These are phyloP conservation scores for Scutellaria barbata DNA, from an alignment of 257 asterid species.

Conservation along the genomic window DNA sequence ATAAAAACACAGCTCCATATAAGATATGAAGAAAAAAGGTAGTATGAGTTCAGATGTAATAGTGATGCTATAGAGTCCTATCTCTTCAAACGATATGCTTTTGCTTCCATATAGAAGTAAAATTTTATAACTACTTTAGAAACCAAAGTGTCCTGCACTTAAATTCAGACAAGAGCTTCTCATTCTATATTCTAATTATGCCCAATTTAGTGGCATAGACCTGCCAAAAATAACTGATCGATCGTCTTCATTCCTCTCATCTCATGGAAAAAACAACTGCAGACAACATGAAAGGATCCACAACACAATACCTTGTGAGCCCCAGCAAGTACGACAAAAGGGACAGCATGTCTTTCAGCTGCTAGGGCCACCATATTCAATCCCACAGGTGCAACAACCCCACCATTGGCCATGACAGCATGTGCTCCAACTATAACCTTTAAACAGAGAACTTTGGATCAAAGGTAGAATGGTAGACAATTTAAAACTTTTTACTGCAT, in stretches of 20 bases:
- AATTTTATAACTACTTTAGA: neutral
- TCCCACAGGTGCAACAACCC: constrained; percentile 96
- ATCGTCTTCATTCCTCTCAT: neutral
- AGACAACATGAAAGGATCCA: neutral
- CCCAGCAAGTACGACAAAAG: constrained; percentile 98
- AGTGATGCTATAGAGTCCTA: neutral
- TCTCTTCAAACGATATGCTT: neutral
- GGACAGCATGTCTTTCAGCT: constrained; percentile 96
- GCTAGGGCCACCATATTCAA: constrained; percentile 96
- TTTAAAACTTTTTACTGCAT: constrained; percentile 3
- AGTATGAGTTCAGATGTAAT: neutral
- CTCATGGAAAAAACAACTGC: neutral
- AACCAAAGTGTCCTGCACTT: neutral
- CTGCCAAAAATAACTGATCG: neutral
- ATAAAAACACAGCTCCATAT: neutral
- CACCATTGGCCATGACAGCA: constrained; percentile 98
- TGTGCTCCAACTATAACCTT: constrained; percentile 99
- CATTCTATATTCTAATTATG: too few species aligned
- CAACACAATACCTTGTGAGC: constrained; percentile 76
- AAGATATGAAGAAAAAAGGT: neutral
- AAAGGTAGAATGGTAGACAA: constrained; percentile 31
- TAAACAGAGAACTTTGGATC: constrained; percentile 32
- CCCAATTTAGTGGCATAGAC: too few species aligned
- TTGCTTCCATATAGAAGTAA: neutral
- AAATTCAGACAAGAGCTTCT: neutral